Base-by-base conservation (phyloP, 805 yeast species). In the Helenozyma baotianmanensis region DNA sequence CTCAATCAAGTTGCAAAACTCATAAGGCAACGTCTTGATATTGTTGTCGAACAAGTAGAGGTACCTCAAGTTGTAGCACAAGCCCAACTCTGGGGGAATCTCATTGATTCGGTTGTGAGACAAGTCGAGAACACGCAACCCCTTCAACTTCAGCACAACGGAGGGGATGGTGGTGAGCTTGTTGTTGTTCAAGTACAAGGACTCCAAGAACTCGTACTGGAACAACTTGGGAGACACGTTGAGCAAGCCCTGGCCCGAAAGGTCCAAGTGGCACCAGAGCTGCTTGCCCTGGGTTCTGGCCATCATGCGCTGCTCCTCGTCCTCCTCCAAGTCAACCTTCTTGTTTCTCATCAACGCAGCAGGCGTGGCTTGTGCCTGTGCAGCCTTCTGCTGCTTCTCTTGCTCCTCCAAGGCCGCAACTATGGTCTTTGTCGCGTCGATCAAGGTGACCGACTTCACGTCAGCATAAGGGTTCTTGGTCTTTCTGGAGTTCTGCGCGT, bases 211-310 rank as follows among this genome's bases (percentile, higher is more conserved):
- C 39, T 74, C 73, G 58, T 88, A 92, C 28, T 78, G 76, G 68
- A 87, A 87, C 28, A 92, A 60, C 47, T 79, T 78, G 14, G 82
- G 75, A n/a, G 86, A 75, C 19, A 90, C 45, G 36, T 76, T 72
- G 41, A 76, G 66, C 32, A 92, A 68, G 21, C 90, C 85, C 58
- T 92, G 95, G 39, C 96, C 96, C 43, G 94, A 79, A 44, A 90
- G 67, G 62, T 92, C 99, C 44, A 92, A 66, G 5, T 89, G 90
- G 33, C 94, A 83, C 99, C 99, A 92, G 53, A 84, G 72, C 62
- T 89, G 97, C 39, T 80, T 81, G 23, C 82, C 78, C 51, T 70
- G 68, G 17, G 76, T 72, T 41, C 70, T 70, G 23, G 68, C 60
- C 58, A 79, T 70, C 62, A 78, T 72, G 56, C 82, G 64, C 54